Evolutionary conservation across 179 eudicot species (phyloP), one percentile per base, ranked within the genome.

Genomic region (Monotropa hypopitys): DNA sequence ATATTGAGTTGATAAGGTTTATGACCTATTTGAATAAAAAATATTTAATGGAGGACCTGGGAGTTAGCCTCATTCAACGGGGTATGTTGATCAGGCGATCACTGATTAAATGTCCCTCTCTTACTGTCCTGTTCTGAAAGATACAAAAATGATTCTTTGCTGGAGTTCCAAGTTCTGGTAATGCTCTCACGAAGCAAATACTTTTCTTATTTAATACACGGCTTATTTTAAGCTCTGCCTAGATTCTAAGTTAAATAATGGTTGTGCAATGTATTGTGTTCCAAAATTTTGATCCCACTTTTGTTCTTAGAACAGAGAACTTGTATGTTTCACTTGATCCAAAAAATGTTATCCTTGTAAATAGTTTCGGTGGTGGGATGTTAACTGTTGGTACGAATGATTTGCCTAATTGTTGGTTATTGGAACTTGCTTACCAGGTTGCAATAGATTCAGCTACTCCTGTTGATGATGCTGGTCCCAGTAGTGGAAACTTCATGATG

Each of bases 371-470:
- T 2, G n/a, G 49, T 28, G 13, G 33, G 12, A 9, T 43, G 49
- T 42, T 13, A 7, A 23, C n/a, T 33, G 16, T 11, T n/a, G 57
- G 12, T 33, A 28, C 38, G n/a, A 0, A 38, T 47, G 33, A 2
- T 32, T 21, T 67, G 42, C 56, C 72, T 35, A 35, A 35, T 53
- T 73, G 18, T 73, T 56, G 20, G 42, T 57, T 4, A 30, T 30
- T 7, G 21, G 7, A 42, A 38, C 51, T 63, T 77, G 28, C 21
- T 50, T 80, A 86, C 38, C 86, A 96, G 99, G 98, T 93, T 82
- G 99, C 99, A 47, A 96, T 96, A 77, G 99, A 93, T 83, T 87
- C 98, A 49, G 99, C 98, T 61, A 88, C 98, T 0, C 99, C 99
- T 7, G 78, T 96, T 79, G 98, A 93, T 83, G 97, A 92, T 78